A percentile compares a stretch with the other conserved stretches of the same genome.
Conservation (phyloP, 257 asterid species). For the Haberlea rhodopensis region DNA sequence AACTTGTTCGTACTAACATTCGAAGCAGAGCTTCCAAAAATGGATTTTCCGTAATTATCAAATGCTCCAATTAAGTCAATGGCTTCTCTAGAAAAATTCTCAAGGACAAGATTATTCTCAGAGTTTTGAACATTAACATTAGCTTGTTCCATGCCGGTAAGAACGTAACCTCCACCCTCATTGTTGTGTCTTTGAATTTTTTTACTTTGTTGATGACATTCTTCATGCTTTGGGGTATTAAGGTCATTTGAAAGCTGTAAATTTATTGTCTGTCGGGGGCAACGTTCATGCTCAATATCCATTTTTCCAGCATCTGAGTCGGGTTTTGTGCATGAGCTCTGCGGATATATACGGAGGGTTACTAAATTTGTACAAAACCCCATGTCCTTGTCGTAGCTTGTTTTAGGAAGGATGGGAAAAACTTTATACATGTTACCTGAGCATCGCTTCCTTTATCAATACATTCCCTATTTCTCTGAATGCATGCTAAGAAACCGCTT, state of each 20-base stretch:
- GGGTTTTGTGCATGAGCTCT: conserved; percentile 92
- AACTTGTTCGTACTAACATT: conserved; percentile 41
- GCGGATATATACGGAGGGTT: conserved; percentile 24
- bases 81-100: conserved; percentile 50
- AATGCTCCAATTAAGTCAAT: conserved; percentile 85
- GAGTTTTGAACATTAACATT: conserved; percentile 21
- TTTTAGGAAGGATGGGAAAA: neutral
- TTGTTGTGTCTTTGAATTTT: conserved; percentile 23
- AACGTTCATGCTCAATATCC: conserved; percentile 31
- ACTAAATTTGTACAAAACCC: neutral
- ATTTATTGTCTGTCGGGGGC: conserved; percentile 32
- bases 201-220: neutral
- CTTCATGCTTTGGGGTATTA: conserved; percentile 22
- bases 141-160: neutral
- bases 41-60: conserved; percentile 51
- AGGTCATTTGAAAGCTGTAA: conserved; percentile 26
- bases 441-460: conserved; percentile 79
- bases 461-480: conserved; percentile 56
- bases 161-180: conserved; percentile 38
- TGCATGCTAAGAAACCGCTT: conserved; percentile 61
- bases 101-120: conserved; percentile 31
- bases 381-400: neutral
- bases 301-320: conserved; percentile 48
- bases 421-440: conserved; percentile 50
- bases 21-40: conserved; percentile 31